Evolutionary conservation across 805 yeast species (phyloP), one percentile per base, ranked within the genome.

Genomic region (Monosporozyma siamensis): DNA sequence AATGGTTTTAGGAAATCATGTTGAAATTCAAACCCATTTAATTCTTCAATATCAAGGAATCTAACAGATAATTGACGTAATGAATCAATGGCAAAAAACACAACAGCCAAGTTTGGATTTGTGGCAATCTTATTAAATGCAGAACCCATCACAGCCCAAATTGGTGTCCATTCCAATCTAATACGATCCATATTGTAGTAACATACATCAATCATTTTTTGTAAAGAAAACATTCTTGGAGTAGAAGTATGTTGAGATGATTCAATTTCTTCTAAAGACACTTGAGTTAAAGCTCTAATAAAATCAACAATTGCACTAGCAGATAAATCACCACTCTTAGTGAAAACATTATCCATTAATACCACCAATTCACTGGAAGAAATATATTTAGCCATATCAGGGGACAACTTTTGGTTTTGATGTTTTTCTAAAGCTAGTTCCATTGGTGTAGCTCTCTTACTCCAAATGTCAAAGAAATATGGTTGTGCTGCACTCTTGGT

Each of bases 101-200:
- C 88, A 47, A 92, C 82, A 1, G 79, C 78, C 24, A 72, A 66
- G 55, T 89, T 90, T 31, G 77, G 64, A 57, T 85, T 83, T 45
- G 94, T 80, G 3, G 95, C 95, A 49, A 88, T 89, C 38, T 71
- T 75, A 50, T 86, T 85, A 66, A 92, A 92, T 34, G 85, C 84
- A 44, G 76, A 84, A 12, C 95, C 95, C 84, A 92, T 84, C 8
- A 85, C 82, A 12, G 83, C 76, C 99, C 99, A 92, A 45, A 92
- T 70, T 42, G 86, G 90, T 5, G 95, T 78, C 97, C 98, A 92
- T 64, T 94, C 96, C 47, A 92, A 80, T 61, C 95, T 78, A 53
- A 92, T 89, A 68, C 98, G 83, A 40, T 79, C 79, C 97, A 92
- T 92, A 61, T 94, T 94, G 68, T 94, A 92, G 63, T 92, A 90